Percentiles rank a stretch among this genome's conserved stretches.
These are phyloP conservation scores for Extremus antarcticus DNA, from an alignment of 495 filamentous ascomycete species.

Conservation along the genomic window DNA sequence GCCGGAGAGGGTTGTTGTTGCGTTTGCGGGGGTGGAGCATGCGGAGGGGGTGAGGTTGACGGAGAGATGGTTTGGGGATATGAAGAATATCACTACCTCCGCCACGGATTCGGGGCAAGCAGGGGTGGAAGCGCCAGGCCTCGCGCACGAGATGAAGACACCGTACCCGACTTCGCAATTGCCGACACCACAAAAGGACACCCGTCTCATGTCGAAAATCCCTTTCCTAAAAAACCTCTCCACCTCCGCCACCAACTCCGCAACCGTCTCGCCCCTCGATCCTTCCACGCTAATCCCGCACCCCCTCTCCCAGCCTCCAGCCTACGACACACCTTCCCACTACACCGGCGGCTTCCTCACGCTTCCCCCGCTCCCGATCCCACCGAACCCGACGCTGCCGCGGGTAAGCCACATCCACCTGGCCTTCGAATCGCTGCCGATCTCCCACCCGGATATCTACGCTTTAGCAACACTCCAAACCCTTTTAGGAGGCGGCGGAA, in stretches of 20 bases:
- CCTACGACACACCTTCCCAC: slow-evolving; percentile 48
- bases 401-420: slow-evolving; percentile 84
- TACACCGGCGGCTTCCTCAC: slow-evolving; percentile 91
- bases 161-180: slow-evolving; percentile 29
- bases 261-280: slow-evolving; percentile 39
- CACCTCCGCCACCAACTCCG: slow-evolving; percentile 50
- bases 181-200: slow-evolving; percentile 35
- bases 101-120: background rate
- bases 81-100: slow-evolving; percentile 34
- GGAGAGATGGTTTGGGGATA: slow-evolving; percentile 81
- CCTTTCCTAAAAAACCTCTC: slow-evolving; percentile 91
- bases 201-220: slow-evolving; percentile 67
- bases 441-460: slow-evolving; percentile 84
- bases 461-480: slow-evolving; percentile 94
- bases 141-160: slow-evolving; percentile 21
- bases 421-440: slow-evolving; percentile 89
- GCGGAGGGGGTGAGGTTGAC: slow-evolving; percentile 67
- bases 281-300: slow-evolving; percentile 36
- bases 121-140: slow-evolving; percentile 9
- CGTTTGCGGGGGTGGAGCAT: slow-evolving; percentile 87
- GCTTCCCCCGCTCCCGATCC: slow-evolving; percentile 66
- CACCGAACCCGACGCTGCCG: slow-evolving; percentile 67
- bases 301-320: slow-evolving; percentile 41
- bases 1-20: slow-evolving; percentile 84
- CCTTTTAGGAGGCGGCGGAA: slow-evolving; percentile 88